phyloP scores from a whole-genome alignment of 1,284 basidiomycete species.

The Phylloboletellus chloephorus region DNA sequence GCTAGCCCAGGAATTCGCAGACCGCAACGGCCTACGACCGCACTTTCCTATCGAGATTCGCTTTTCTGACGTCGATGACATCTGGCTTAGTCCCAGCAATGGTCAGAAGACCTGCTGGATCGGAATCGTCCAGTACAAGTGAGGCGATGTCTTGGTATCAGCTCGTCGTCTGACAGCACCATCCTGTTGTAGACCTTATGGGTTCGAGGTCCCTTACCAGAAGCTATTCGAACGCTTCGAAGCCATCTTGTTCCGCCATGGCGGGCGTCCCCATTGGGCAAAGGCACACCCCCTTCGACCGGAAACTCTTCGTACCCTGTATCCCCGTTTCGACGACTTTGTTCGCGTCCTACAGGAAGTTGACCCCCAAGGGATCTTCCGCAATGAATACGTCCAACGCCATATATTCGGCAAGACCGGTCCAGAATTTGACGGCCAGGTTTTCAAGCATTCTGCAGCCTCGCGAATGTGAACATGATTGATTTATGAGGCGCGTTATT shows the following conservation, averaged over 20 bases:
- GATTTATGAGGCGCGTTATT: constrained; percentile 2
- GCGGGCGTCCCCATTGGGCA: constrained; percentile 95
- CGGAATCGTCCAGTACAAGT: constrained; percentile 95
- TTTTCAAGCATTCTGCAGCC: constrained; percentile 44
- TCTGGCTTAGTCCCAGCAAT: constrained; percentile 88
- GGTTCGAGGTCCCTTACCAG: constrained; percentile 82
- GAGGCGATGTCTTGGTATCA: constrained; percentile 29
- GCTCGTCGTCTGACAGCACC: constrained; percentile 6
- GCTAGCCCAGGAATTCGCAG: constrained; percentile 63
- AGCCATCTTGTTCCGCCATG: constrained; percentile 63
- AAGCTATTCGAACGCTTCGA: constrained; percentile 81
- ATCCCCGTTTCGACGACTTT: constrained; percentile 85
- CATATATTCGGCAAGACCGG: constrained; percentile 60
- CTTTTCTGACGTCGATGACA: constrained; percentile 84
- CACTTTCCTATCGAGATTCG: constrained; percentile 96
- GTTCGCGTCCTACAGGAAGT: constrained; percentile 61
- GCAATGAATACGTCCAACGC: constrained; percentile 73
- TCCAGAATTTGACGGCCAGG: constrained; percentile 42
- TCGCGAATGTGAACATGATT: constrained; percentile 9
- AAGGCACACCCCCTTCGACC: constrained; percentile 83
- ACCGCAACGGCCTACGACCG: constrained; percentile 71
- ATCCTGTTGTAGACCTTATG: constrained; percentile 71
- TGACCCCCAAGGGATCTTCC: constrained; percentile 80
- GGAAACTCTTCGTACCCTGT: constrained; percentile 60
- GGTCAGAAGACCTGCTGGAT: constrained; percentile 87